Conservation (phyloP, 768 basidiomycete species). For the Neoboletus brunneissimus region DNA sequence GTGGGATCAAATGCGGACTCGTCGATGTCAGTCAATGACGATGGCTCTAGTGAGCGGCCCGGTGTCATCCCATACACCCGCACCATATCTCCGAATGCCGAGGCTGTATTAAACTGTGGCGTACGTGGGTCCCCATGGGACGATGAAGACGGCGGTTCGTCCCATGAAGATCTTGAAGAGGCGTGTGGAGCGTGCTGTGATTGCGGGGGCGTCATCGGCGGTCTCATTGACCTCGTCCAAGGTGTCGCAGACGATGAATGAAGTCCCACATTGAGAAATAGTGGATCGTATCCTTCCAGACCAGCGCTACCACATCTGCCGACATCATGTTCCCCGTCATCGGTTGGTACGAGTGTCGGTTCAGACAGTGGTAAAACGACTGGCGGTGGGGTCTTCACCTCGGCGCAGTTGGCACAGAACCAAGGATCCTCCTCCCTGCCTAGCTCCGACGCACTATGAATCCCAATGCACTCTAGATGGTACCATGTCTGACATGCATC, state of each 20-base stretch:
- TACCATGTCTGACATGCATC: slow-evolving; percentile 81
- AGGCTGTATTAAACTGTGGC: slow-evolving; percentile 40
- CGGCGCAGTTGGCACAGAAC: slow-evolving; percentile 64
- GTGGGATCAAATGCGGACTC: slow-evolving; percentile 72
- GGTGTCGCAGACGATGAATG: slow-evolving; percentile 55
- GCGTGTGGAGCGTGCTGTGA: slow-evolving; percentile 27
- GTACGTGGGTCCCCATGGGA: slow-evolving; percentile 54
- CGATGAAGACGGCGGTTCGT: slow-evolving; percentile 41
- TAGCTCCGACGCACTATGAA: slow-evolving; percentile 57
- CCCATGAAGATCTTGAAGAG: slow-evolving; percentile 42
- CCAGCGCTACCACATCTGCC: slow-evolving; percentile 8
- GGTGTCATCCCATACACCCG: slow-evolving; percentile 41
- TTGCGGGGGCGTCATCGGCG: slow-evolving; percentile 51
- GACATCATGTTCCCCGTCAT: slow-evolving; percentile 37
- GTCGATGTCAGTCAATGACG: slow-evolving; percentile 33
- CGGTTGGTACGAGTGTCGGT: slow-evolving; percentile 69
- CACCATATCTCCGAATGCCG: slow-evolving; percentile 34
- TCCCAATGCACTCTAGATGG: slow-evolving; percentile 77
- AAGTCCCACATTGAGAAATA: slow-evolving; percentile 53
- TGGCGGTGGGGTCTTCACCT: slow-evolving; percentile 39
- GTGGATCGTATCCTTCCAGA: slow-evolving; percentile 47
- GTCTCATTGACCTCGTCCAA: slow-evolving; percentile 40
- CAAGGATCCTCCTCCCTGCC: slow-evolving; percentile 78
- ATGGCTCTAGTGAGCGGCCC: slow-evolving; percentile 34
- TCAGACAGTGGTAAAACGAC: slow-evolving; percentile 38